Evolutionary conservation across 2,329 filamentous ascomycete genomes (phyloP), one percentile per base, ranked within the genome.

Genomic region (Rosellinia necatrix): DNA sequence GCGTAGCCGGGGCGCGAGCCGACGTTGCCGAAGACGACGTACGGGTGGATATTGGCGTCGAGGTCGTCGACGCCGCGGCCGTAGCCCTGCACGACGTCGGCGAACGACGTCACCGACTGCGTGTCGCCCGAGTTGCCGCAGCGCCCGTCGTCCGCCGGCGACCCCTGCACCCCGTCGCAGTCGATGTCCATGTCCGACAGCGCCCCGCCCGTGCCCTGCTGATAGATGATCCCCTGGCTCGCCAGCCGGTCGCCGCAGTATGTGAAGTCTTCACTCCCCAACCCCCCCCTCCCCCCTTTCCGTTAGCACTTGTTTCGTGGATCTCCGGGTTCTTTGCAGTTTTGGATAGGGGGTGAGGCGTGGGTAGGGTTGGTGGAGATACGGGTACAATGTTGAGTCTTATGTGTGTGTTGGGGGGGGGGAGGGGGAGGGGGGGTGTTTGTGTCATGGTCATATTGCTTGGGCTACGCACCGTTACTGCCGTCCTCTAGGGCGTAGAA

Each of bases 101-200:
- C 66, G 64, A 80, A 81, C 0, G 75, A 72, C 1, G 79, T 81
- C 49, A 75, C 63, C 22, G 65, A 65, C 59, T 78, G 75, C n/a
- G 70, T 74, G 5, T 78, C 76, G 1, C 62, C 65, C 24, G 75
- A 77, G 13, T 70, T 70, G 27, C 68, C 72, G 60, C 81, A 83
- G 19, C 74, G 71, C 0, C 78, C 76, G 19, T 74, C 76, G 51
- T 76, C 71, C 4, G 66, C 67, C 12, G 69, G 49, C 2, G 71
- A 71, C 3, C 73, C 70, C 37, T 78, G 74, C 0, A 70, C 68
- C 1, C 82, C 82, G 56, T 85, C 81, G 61, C 82, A 86, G 70
- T 85, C 82, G 38, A 85, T 73, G 56, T 85, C 82, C 76, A 85
- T 82, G 66, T 84, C 78, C 6, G 75, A 76, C 42, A 83, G 72